These are phyloP conservation scores for Carex kokanica DNA, from an alignment of 176 grass and related monocot species.

Conservation along the genomic window DNA sequence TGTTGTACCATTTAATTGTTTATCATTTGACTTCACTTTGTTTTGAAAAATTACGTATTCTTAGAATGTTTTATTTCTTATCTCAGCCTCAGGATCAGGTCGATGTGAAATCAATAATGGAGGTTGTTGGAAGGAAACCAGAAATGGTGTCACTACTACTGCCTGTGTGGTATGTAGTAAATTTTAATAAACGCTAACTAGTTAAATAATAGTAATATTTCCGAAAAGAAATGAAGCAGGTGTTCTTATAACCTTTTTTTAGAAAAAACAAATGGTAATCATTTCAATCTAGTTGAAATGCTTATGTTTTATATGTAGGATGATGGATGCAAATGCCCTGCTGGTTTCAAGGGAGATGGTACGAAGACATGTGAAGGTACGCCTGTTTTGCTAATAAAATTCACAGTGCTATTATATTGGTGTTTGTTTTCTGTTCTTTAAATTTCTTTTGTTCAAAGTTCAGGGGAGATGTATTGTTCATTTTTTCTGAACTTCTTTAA, in stretches of 20 bases:
- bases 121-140: slow-evolving; percentile 88
- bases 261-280: background rate
- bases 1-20: background rate
- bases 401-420: background rate
- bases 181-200: background rate
- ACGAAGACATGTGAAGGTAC: slow-evolving; percentile 77
- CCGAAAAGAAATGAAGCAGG: background rate
- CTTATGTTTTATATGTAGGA: slow-evolving; percentile 39
- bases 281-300: background rate
- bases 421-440: background rate
- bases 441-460: background rate
- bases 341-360: slow-evolving; percentile 82
- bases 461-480: background rate
- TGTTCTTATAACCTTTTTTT: background rate
- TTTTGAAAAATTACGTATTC: background rate
- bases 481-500: too few relatives aligned
- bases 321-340: slow-evolving; percentile 80
- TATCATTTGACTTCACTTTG: background rate
- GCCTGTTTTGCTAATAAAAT: background rate
- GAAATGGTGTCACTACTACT: slow-evolving; percentile 52
- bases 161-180: slow-evolving; percentile 72
- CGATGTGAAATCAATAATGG: slow-evolving; percentile 88
- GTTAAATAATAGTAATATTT: background rate
- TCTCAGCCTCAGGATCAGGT: slow-evolving; percentile 73
- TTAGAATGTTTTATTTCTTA: slow-evolving; percentile 3